Percentiles rank a stretch among this genome's conserved stretches.
phyloP scores from a whole-genome alignment of 495 filamentous ascomycete species.

The Hyaloscypha finlandica region DNA sequence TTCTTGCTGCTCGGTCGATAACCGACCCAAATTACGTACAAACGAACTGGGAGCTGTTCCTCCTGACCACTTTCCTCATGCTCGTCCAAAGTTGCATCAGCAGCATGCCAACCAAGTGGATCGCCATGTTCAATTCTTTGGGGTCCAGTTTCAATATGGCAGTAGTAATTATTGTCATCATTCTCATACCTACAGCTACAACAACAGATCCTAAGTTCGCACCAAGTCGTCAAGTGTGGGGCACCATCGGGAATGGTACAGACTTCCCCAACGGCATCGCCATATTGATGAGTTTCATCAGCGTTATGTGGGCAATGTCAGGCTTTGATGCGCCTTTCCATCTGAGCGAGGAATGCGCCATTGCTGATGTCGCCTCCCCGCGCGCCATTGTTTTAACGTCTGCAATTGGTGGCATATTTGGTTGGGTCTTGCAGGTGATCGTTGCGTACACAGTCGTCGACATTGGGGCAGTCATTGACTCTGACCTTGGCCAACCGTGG shows the following conservation, averaged over 20 bases:
- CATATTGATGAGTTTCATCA: slow-evolving; percentile 73
- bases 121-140: slow-evolving; percentile 70
- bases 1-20: slow-evolving; percentile 68
- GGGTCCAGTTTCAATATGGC: slow-evolving; percentile 74
- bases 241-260: slow-evolving; percentile 60
- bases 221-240: slow-evolving; percentile 62
- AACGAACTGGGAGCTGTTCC: slow-evolving; percentile 65
- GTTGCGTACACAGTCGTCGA: slow-evolving; percentile 77
- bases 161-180: slow-evolving; percentile 63
- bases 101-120: slow-evolving; percentile 70
- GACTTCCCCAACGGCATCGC: slow-evolving; percentile 69
- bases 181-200: slow-evolving; percentile 65
- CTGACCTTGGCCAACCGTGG: slow-evolving; percentile 70
- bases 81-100: slow-evolving; percentile 68
- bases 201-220: slow-evolving; percentile 59
- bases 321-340: slow-evolving; percentile 76
- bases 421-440: slow-evolving; percentile 73
- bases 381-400: slow-evolving; percentile 73
- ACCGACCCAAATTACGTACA: slow-evolving; percentile 62
- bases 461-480: slow-evolving; percentile 58
- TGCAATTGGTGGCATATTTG: slow-evolving; percentile 65
- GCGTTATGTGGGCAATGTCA: slow-evolving; percentile 54
- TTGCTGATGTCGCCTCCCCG: slow-evolving; percentile 71
- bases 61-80: slow-evolving; percentile 68
- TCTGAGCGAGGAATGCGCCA: slow-evolving; percentile 73